A percentile compares a stretch with the other conserved stretches of the same genome.
Evolutionary conservation across 2,329 filamentous ascomycete genomes (phyloP).

Genomic region (Phoma sp.): DNA sequence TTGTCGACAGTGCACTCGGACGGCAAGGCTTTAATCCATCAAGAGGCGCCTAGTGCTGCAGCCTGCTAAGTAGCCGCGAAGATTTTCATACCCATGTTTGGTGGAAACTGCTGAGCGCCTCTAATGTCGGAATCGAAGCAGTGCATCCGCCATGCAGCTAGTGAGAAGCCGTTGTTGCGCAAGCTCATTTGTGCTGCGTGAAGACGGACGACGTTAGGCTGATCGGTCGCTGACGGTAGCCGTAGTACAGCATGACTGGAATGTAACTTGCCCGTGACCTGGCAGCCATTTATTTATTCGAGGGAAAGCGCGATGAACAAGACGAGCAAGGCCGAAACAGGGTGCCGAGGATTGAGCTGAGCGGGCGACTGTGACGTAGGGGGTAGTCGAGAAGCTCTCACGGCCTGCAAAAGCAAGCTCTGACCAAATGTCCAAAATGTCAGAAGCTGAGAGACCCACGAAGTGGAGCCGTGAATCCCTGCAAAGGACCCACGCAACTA

Average conservation of each 20-base stretch:
- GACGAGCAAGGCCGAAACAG: conserved; percentile 19
- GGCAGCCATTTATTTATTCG: conserved; percentile 19
- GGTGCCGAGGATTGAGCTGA: conserved; percentile 4
- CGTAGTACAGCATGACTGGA: conserved; percentile 38
- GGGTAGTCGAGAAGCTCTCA: conserved; percentile 6
- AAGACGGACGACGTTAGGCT: conserved; percentile 21
- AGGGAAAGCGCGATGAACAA: conserved; percentile 26
- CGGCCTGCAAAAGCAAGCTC: conserved; percentile 9
- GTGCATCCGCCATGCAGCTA: conserved; percentile 39
- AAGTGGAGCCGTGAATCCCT: conserved; percentile 12
- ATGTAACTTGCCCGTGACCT: conserved; percentile 38
- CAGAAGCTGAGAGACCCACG: conserved; percentile 4
- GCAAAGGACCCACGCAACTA: conserved; percentile 16
- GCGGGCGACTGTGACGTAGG: conserved; percentile 11
- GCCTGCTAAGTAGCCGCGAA: conserved; percentile 31
- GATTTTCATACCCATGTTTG: conserved; percentile 22
- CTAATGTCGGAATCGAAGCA: conserved; percentile 34
- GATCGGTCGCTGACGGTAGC: conserved; percentile 28
- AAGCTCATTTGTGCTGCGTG: conserved; percentile 35
- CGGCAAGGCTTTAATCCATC: conserved; percentile 39
- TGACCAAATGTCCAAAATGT: background rate
- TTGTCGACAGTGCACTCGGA: conserved; percentile 30
- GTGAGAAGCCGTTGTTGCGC: conserved; percentile 36
- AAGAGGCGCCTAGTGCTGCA: conserved; percentile 33
- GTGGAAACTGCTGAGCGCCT: conserved; percentile 16